Evolutionary conservation across 257 asterid species (phyloP), one percentile per base, ranked within the genome.

Genomic region (Plantago major): DNA sequence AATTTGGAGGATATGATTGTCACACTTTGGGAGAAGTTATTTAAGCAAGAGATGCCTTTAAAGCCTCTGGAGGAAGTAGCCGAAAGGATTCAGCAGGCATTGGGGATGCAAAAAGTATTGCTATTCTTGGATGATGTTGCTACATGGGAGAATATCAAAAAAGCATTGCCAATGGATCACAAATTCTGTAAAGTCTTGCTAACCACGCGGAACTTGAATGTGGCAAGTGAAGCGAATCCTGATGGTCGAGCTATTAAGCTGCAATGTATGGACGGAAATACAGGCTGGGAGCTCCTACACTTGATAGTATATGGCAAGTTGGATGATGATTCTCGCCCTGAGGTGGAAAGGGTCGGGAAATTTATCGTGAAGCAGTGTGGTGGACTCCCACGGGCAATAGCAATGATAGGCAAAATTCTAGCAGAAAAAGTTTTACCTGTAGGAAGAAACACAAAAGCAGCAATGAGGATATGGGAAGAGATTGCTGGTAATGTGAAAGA

Each of bases 101-200:
- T 69, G 62, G 55, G 30, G 52, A 26, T 13, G 17, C 50, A 65
- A 47, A 72, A 65, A 11, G 71, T 67, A 44, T 58, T 76, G 51
- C 68, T 71, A 42, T 71, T 72, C 15, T 12, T 76, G 72, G 81
- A 76, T 54, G 81, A 76, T 40, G 73, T 76, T 30, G 69, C 79
- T 78, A 63, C 60, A 28, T 77, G 76, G 78, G 43, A 47, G 2
- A 30, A 28, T 5, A 68, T 77, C 33, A 58, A 67, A 50, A 43
- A 11, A 19, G 71, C 60, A 0, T 66, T 77, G 44, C 79, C 79
- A 6, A 44, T 50, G 40, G 57, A 58, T 38, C 58, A 57, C 11
- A 62, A 62, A 6, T 15, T 46, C 3, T 73, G 77, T 19, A 58
- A 74, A 63, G 58, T 78, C n/a, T 64, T 78, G 58, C 42, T 78